A percentile compares a stretch with the other conserved stretches of the same genome.
Conservation (phyloP, 2,329 filamentous ascomycete genomes). For the Colletotrichum scovillei region DNA sequence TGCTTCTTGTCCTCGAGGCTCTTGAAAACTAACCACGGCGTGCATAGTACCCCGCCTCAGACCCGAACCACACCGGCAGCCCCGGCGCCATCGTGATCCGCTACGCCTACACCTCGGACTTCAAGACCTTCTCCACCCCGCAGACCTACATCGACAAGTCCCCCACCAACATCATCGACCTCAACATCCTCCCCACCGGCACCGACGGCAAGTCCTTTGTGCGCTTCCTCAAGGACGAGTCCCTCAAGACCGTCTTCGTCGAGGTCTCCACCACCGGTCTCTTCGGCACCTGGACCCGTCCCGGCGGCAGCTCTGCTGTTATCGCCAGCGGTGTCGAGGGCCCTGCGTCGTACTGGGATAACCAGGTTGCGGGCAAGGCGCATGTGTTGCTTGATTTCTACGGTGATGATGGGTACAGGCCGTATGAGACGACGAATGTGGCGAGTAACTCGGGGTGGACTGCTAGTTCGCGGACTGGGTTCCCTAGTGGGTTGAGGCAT, state of each 20-base stretch:
- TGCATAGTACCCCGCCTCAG: constrained; percentile 56
- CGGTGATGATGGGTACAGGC: constrained; percentile 59
- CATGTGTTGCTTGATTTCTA: constrained; percentile 64
- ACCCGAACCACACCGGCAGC: constrained; percentile 59
- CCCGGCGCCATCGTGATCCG: constrained; percentile 59
- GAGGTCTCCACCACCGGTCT: constrained; percentile 60
- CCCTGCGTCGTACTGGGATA: constrained; percentile 57
- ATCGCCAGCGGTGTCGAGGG: constrained; percentile 58
- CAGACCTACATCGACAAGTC: constrained; percentile 61
- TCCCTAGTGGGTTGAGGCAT: constrained; percentile 62
- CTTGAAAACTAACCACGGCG: not conserved
- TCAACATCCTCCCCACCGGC: constrained; percentile 53
- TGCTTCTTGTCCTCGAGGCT: too few relatives aligned
- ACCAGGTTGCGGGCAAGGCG: constrained; percentile 49
- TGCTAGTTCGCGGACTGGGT: constrained; percentile 52
- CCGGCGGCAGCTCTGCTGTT: constrained; percentile 53
- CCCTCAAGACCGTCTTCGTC: constrained; percentile 61
- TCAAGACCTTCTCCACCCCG: constrained; percentile 61
- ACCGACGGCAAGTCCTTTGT: constrained; percentile 53
- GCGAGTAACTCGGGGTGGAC: constrained; percentile 56
- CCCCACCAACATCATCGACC: constrained; percentile 62
- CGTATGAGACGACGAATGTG: constrained; percentile 58
- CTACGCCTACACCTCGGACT: constrained; percentile 67
- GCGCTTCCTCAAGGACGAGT: constrained; percentile 67
- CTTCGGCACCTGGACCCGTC: constrained; percentile 63